Conservation (phyloP, 1,139 yeast species). For the Magnusiomyces magnusii region DNA sequence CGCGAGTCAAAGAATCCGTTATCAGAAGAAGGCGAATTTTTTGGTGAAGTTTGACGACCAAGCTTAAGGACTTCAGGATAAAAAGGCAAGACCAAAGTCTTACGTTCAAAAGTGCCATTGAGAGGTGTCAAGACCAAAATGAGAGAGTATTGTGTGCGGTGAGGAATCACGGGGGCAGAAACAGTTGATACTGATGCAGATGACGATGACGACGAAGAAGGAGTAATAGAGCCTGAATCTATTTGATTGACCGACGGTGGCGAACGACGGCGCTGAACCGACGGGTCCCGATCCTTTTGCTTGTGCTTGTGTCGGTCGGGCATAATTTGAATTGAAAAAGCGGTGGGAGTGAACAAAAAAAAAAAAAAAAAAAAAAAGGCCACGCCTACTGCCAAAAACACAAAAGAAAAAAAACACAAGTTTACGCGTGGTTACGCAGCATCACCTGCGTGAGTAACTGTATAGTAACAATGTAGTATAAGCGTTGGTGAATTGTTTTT, state of each 20-base stretch:
- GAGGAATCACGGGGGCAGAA: slow-evolving; percentile 11
- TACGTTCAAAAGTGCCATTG: slow-evolving; percentile 75
- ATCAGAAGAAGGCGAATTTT: slow-evolving; percentile 62
- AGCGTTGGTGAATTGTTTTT: neutral
- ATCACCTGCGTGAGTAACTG: neutral
- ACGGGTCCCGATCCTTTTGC: slow-evolving; percentile 2
- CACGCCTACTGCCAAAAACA: neutral
- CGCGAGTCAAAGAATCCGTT: slow-evolving; percentile 95
- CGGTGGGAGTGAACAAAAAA: neutral
- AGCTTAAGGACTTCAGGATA: slow-evolving; percentile 77
- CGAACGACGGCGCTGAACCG: slow-evolving; percentile 1
- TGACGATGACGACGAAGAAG: slow-evolving; percentile 1
- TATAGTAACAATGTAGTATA: no score
- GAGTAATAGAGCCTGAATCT: neutral
- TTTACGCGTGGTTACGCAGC: neutral
- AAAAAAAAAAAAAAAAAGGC: neutral
- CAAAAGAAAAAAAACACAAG: neutral
- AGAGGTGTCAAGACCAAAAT: slow-evolving; percentile 65
- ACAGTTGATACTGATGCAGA: neutral
- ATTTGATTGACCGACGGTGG: no score
- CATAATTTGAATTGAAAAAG: neutral
- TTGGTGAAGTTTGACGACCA: slow-evolving; percentile 79
- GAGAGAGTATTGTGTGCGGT: slow-evolving; percentile 33
- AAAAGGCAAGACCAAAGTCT: slow-evolving; percentile 70
- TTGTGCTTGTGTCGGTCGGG: slow-evolving; percentile 1